phyloP scores from a whole-genome alignment of 2,329 filamentous ascomycete species.

The Stemphylium vesicarium region DNA sequence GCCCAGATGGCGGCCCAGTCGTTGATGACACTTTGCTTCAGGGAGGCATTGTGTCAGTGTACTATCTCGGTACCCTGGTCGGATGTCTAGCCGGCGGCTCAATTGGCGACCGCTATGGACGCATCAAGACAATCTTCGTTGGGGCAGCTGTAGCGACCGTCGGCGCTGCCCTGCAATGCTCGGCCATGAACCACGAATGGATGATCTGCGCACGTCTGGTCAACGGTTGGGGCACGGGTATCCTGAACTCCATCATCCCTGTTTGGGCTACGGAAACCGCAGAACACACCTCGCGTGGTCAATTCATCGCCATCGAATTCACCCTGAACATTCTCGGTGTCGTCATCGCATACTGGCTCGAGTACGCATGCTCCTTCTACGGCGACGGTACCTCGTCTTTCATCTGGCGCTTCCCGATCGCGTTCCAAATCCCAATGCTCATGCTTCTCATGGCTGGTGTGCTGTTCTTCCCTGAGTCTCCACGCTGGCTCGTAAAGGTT shows the following conservation, averaged over 20 bases:
- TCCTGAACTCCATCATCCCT: slow-evolving; percentile 72
- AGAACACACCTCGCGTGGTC: slow-evolving; percentile 70
- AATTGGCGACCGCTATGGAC: slow-evolving; percentile 33
- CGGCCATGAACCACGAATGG: slow-evolving; percentile 70
- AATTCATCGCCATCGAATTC: slow-evolving; percentile 75
- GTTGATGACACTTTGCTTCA: slow-evolving; percentile 37
- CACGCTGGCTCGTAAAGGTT: slow-evolving; percentile 70
- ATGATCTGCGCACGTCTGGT: slow-evolving; percentile 60
- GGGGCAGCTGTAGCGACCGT: slow-evolving; percentile 34
- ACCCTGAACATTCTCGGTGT: slow-evolving; percentile 76
- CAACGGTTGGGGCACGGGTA: slow-evolving; percentile 72
- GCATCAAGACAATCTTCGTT: slow-evolving; percentile 38
- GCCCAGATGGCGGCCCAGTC: slow-evolving; percentile 29
- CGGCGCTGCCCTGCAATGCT: slow-evolving; percentile 69
- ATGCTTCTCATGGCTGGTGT: slow-evolving; percentile 62
- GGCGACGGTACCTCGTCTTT: slow-evolving; percentile 64
- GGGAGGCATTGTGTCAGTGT: slow-evolving; percentile 43
- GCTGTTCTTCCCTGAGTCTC: slow-evolving; percentile 74
- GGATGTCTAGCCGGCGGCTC: slow-evolving; percentile 35
- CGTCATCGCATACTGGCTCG: slow-evolving; percentile 63
- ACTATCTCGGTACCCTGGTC: slow-evolving; percentile 39
- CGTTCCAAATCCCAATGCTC: slow-evolving; percentile 72
- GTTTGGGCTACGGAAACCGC: slow-evolving; percentile 75
- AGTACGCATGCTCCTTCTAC: slow-evolving; percentile 64
- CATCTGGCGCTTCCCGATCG: slow-evolving; percentile 72